phyloP scores from a whole-genome alignment of 495 filamentous ascomycete genomes.

The Talaromyces nanjingensis region DNA sequence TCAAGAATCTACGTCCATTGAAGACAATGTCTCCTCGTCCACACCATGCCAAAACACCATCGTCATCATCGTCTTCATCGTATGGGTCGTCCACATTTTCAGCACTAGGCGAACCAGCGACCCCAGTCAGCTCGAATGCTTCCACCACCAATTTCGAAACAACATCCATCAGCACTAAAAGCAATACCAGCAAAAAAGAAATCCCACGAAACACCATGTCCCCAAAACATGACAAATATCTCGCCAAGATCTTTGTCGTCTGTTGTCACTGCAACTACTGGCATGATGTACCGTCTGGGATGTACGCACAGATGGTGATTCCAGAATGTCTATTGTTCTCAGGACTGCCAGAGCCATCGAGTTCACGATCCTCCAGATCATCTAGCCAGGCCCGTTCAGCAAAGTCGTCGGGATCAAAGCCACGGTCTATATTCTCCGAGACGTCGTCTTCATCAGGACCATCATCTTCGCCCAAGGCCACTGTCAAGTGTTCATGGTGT shows the following conservation, averaged over 20 bases:
- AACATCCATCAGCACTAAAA: background rate
- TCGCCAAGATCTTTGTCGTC: constrained; percentile 73
- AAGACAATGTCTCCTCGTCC: constrained; percentile 1
- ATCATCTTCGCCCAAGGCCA: constrained; percentile 33
- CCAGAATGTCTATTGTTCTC: constrained; percentile 37
- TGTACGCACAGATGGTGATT: constrained; percentile 67
- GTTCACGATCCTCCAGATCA: background rate
- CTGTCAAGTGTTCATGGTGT: constrained; percentile 73
- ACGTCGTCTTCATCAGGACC: constrained; percentile 16
- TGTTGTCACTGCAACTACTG: constrained; percentile 78
- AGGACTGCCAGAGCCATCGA: background rate
- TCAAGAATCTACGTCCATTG: background rate
- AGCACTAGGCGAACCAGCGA: background rate
- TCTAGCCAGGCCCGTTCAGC: background rate
- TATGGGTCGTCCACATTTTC: background rate
- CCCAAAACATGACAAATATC: constrained; percentile 31
- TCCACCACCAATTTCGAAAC: background rate
- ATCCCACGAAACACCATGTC: constrained; percentile 13
- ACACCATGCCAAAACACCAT: background rate
- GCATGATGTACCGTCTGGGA: constrained; percentile 70
- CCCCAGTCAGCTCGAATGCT: background rate
- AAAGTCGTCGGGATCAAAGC: background rate
- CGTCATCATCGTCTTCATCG: background rate
- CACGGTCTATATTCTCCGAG: background rate
- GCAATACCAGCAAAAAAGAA: background rate